These are phyloP conservation scores for Mixia osmundae DNA, from an alignment of 1,284 basidiomycete genomes.

Conservation along the genomic window DNA sequence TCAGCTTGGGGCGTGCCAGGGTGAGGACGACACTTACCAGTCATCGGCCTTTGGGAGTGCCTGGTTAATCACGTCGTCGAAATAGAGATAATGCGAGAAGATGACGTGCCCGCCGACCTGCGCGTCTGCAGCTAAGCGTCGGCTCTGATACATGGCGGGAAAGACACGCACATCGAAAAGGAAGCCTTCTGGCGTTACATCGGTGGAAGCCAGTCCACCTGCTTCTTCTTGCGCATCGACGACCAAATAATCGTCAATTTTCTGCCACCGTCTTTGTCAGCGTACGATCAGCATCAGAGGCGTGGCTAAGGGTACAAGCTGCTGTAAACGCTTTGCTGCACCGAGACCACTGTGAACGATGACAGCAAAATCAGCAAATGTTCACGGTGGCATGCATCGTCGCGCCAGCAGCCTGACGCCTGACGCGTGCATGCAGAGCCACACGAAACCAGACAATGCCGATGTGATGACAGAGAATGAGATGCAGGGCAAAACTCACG, in stretches of 20 bases:
- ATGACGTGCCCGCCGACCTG: slow-evolving; percentile 27
- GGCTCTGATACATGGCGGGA: background rate
- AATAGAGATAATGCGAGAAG: slow-evolving; percentile 28
- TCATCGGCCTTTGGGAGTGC: slow-evolving; percentile 25
- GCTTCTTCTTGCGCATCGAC: slow-evolving; percentile 26
- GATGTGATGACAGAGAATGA: too few relatives aligned
- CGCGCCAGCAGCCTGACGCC: too few relatives aligned
- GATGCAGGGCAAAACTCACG: background rate
- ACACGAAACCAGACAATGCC: too few relatives aligned
- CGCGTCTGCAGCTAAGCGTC: background rate
- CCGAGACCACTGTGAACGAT: slow-evolving; percentile 28
- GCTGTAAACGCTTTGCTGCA: slow-evolving; percentile 29
- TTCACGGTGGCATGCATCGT: too few relatives aligned
- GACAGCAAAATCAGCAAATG: too few relatives aligned
- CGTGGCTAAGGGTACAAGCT: slow-evolving; percentile 19
- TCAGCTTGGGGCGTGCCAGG: background rate
- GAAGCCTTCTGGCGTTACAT: slow-evolving; percentile 29
- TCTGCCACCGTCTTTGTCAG: slow-evolving; percentile 14
- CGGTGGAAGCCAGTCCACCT: slow-evolving; percentile 30
- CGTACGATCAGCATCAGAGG: background rate
- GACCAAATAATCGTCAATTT: slow-evolving; percentile 24
- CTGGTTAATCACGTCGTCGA: slow-evolving; percentile 21
- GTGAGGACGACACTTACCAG: background rate
- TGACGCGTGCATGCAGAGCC: too few relatives aligned
- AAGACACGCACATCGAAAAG: slow-evolving; percentile 28